Conservation (phyloP, 2,329 filamentous ascomycete genomes). For the Stagonosporopsis tanaceti region DNA sequence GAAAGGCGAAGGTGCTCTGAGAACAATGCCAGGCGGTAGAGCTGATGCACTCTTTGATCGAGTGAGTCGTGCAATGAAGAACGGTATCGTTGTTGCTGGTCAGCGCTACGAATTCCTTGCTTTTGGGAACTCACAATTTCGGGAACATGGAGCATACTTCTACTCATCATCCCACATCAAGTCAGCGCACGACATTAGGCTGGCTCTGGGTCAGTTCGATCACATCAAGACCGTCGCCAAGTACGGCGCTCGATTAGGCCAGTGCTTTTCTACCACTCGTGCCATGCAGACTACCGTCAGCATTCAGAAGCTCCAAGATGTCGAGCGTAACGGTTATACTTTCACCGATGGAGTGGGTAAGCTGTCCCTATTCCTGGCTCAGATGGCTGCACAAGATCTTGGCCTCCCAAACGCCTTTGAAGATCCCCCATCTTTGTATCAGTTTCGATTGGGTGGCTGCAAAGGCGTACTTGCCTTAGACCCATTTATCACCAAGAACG, state of each 20-base stretch:
- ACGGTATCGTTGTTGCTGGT: conserved; percentile 84
- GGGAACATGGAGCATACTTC: conserved; percentile 92
- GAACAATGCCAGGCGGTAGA: conserved; percentile 40
- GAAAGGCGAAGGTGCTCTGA: conserved; percentile 57
- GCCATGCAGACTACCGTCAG: conserved; percentile 72
- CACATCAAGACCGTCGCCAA: conserved; percentile 88
- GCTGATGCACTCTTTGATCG: conserved; percentile 73
- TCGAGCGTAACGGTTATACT: conserved; percentile 71
- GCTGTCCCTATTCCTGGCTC: conserved; percentile 80
- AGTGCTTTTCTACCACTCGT: conserved; percentile 94
- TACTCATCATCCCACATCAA: conserved; percentile 76
- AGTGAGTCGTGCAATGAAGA: conserved; percentile 72
- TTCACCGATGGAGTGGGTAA: conserved; percentile 96
- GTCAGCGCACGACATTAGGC: conserved; percentile 78
- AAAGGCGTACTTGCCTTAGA: conserved; percentile 88
- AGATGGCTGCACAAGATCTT: conserved; percentile 76
- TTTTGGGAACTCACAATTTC: conserved; percentile 93
- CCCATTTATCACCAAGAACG: conserved; percentile 69
- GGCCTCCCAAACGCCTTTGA: conserved; percentile 62
- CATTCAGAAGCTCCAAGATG: conserved; percentile 70
- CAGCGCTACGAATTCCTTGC: conserved; percentile 89
- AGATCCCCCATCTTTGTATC: conserved; percentile 79
- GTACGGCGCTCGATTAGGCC: conserved; percentile 85
- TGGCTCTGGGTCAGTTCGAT: conserved; percentile 85
- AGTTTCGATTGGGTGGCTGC: conserved; percentile 90